These are phyloP conservation scores for Cetraspora pellucida DNA, from an alignment of 192 early-diverging fungal genomes.

Conservation along the genomic window DNA sequence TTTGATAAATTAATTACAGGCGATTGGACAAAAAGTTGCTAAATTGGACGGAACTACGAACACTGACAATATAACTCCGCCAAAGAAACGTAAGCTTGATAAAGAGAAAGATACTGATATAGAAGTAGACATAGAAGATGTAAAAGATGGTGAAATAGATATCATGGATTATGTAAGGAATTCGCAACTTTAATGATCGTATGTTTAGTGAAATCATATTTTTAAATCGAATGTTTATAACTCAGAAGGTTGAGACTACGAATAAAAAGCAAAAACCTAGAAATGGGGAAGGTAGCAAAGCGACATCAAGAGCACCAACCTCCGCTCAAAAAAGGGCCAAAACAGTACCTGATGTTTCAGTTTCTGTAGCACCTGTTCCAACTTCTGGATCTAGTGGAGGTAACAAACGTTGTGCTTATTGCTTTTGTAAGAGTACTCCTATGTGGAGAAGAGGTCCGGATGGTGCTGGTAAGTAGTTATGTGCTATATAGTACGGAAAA, in stretches of 20 bases:
- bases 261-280: background rate
- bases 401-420: constrained; percentile 65
- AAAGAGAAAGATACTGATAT: constrained; percentile 5
- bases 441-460: constrained; percentile 80
- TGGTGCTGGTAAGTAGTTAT: constrained; percentile 53
- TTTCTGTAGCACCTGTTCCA: background rate
- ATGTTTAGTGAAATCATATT: background rate
- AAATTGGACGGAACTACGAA: constrained; percentile 17
- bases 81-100: constrained; percentile 8
- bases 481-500: background rate
- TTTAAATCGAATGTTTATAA: background rate
- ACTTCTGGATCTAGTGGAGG: constrained; percentile 24
- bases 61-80: background rate
- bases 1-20: background rate
- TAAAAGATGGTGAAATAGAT: background rate
- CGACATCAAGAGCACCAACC: background rate
- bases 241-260: background rate
- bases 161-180: background rate
- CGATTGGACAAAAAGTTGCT: constrained; percentile 12
- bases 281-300: constrained; percentile 2
- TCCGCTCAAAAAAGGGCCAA: constrained; percentile 25
- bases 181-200: background rate
- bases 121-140: constrained; percentile 5
- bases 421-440: constrained; percentile 66
- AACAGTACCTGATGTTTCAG: background rate